phyloP scores from a whole-genome alignment of 345 rosid species.

The Bruguiera sexangula region DNA sequence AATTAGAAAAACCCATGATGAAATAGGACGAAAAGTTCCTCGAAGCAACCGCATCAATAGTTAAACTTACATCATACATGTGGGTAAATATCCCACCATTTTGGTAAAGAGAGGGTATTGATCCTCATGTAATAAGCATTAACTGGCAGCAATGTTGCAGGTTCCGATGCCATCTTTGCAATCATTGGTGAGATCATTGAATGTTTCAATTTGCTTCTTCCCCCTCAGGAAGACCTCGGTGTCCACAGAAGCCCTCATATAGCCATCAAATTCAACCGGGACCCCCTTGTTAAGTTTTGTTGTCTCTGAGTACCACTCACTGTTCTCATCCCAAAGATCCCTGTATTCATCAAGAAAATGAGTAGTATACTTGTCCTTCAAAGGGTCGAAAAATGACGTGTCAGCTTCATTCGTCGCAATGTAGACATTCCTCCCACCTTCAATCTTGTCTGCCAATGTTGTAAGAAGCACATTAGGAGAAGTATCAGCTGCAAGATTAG shows the following conservation, averaged over 20 bases:
- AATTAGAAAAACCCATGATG: constrained; percentile 7
- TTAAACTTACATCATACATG: constrained; percentile 17
- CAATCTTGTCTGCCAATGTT: constrained; percentile 63
- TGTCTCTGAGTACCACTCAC: constrained; percentile 93
- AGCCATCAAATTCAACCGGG: constrained; percentile 89
- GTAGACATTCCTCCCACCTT: constrained; percentile 76
- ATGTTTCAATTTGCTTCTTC: constrained; percentile 92
- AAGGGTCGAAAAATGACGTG: constrained; percentile 60
- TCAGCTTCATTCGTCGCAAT: constrained; percentile 81
- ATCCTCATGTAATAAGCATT: constrained; percentile 18
- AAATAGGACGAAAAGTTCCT: constrained; percentile 21
- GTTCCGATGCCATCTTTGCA: constrained; percentile 88
- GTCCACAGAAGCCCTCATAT: constrained; percentile 85
- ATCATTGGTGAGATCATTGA: constrained; percentile 86
- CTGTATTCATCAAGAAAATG: constrained; percentile 83
- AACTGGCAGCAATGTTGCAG: constrained; percentile 66
- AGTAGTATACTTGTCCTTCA: constrained; percentile 78
- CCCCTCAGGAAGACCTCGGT: constrained; percentile 96
- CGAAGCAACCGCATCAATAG: constrained; percentile 16
- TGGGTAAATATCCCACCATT: not conserved
- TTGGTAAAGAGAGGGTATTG: constrained; percentile 18
- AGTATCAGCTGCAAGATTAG: constrained; percentile 78
- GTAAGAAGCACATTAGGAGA: constrained; percentile 65
- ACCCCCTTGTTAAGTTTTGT: constrained; percentile 70
- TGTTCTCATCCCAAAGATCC: constrained; percentile 83